These are phyloP conservation scores for Volvariella surrecta DNA, from an alignment of 1,284 basidiomycete genomes.

Conservation along the genomic window DNA sequence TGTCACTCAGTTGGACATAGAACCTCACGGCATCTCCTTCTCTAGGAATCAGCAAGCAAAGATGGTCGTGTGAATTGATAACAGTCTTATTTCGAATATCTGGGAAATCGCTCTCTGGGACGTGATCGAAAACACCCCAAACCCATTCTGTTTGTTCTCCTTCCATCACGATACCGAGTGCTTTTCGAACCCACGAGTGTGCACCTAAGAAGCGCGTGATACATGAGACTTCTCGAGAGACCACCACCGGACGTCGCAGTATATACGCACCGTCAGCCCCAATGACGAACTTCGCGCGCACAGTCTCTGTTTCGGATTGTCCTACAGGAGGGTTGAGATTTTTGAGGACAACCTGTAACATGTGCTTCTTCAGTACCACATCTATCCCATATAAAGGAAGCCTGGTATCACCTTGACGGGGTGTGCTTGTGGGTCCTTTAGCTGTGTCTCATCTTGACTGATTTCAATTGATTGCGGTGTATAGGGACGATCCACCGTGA, in stretches of 20 bases:
- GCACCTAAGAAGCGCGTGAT: conserved; percentile 30
- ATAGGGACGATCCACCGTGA: conserved; percentile 51
- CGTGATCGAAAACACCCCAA: conserved; percentile 74
- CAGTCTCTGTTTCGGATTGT: conserved; percentile 30
- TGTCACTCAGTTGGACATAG: conserved; percentile 63
- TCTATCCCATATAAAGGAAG: conserved; percentile 1
- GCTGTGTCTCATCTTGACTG: conserved; percentile 29
- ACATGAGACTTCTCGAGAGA: neutral
- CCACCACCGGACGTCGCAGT: conserved; percentile 8
- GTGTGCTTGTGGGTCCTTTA: conserved; percentile 36
- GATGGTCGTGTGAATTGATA: conserved; percentile 53
- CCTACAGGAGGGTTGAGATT: conserved; percentile 21
- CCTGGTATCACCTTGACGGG: conserved; percentile 54
- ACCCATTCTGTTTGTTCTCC: conserved; percentile 75
- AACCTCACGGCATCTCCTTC: conserved; percentile 65
- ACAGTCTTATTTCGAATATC: conserved; percentile 67
- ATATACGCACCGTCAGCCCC: conserved; percentile 63
- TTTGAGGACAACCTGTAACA: conserved; percentile 35
- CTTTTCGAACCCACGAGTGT: conserved; percentile 75
- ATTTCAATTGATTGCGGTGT: conserved; percentile 47
- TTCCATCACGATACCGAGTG: conserved; percentile 63
- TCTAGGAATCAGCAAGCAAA: conserved; percentile 72
- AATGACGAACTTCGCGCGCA: conserved; percentile 53
- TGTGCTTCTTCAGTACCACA: too few relatives aligned
- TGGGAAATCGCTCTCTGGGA: conserved; percentile 70